Base-by-base conservation (phyloP, 176 grass and related monocot species). In the Hordeum marinum region DNA sequence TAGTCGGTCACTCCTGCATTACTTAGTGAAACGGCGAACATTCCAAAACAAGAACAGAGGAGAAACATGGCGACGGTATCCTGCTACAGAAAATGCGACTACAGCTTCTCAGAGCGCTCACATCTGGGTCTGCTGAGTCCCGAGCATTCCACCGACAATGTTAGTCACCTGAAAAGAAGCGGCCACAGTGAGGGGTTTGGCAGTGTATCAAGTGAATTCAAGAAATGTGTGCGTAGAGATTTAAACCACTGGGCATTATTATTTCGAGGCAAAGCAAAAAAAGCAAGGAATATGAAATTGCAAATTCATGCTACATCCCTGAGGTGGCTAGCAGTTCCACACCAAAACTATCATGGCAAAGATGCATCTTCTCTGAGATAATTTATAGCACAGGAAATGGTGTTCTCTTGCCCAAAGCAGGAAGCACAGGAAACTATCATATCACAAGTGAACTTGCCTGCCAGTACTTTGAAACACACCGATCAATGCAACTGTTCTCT, bases 401-500 rank as follows among this genome's bases (percentile, higher is more conserved):
- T 17, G 34, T 31, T 89, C 77, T 41, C 32, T 40, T 27, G 39
- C 21, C 11, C 15, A n/a, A 79, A 41, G 54, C 8, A 72, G 6
- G 36, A 23, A 29, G 29, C 29, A 29, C 29, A 29, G 29, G 29
- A 29, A 29, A 29, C 29, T 29, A 29, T 29, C 29, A 29, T 29
- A 54, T 10, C 73, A 60, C 36, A 11, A 55, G 32, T 23, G 54
- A 88, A 90, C 82, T 88, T 86, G 76, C 94, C 94, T 99, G 94
- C 94, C 94, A 99, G 83, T 99, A 99, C 83, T 99, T 99, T 21
- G 97, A 87, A 41, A 96, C 93, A 70, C 97, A 99, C 34, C 97
- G 88, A 78, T 99, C 97, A 18, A 99, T 96, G 84, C 97, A 99
- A 92, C 97, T 99, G 63, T 94, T 99, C 89, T 99, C 97, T 63